phyloP scores from a whole-genome alignment of 441 rosid species.

The Brassica balearica region DNA sequence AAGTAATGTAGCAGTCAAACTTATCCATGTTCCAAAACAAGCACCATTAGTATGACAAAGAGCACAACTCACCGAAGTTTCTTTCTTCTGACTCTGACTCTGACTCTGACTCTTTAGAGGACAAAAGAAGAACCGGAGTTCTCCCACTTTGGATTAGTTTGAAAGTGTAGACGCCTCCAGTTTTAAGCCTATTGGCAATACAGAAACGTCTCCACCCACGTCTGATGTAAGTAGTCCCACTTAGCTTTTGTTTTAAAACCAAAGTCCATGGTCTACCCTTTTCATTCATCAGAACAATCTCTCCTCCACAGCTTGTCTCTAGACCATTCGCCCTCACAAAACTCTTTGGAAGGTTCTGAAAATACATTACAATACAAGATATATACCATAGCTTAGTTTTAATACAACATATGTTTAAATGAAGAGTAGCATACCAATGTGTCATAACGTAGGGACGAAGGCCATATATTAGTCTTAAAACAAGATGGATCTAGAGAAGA shows the following conservation, averaged over 20 bases:
- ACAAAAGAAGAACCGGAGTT: neutral
- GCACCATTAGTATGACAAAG: neutral
- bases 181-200: neutral
- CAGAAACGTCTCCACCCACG: conserved; percentile 14
- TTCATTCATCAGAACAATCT: conserved; percentile 1
- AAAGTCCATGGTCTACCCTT: neutral
- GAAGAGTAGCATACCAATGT: neutral
- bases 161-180: neutral
- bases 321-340: conserved; percentile 8
- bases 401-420: too few relatives aligned
- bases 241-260: neutral
- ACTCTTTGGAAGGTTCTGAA: conserved; percentile 3
- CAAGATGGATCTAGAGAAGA: conserved; percentile 6
- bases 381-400: neutral
- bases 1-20: too few relatives aligned
- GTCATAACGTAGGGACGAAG: neutral
- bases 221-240: neutral
- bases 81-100: neutral
- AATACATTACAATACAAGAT: neutral
- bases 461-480: neutral
- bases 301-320: neutral
- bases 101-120: neutral
- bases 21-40: neutral
- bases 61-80: conserved; percentile 21
- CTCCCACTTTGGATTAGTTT: neutral